phyloP scores from a whole-genome alignment of 129 eudicot genomes.

The Calendula officinalis region DNA sequence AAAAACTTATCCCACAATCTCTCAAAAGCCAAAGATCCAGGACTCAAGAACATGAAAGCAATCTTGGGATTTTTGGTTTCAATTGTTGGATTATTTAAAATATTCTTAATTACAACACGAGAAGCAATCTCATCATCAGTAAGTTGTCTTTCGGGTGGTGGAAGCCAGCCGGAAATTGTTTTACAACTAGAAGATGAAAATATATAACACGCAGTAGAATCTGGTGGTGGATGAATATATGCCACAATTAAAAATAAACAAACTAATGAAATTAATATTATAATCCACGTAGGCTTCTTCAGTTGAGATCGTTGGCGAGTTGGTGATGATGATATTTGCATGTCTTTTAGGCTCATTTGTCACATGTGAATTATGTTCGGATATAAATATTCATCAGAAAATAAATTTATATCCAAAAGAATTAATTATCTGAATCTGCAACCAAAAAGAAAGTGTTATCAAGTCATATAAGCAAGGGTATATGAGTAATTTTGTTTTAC shows the following conservation, averaged over 20 bases:
- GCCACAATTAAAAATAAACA: conserved; percentile 71
- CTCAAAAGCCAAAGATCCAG: conserved; percentile 88
- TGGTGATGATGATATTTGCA: conserved; percentile 65
- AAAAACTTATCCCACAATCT: conserved; percentile 93
- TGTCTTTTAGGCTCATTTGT: conserved; percentile 69
- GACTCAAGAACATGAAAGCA: conserved; percentile 92
- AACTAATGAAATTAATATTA: conserved; percentile 67
- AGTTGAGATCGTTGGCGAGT: conserved; percentile 69
- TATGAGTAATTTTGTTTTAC: not conserved
- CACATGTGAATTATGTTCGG: conserved; percentile 51
- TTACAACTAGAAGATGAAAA: conserved; percentile 81
- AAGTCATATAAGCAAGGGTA: not conserved
- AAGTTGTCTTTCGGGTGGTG: conserved; percentile 71
- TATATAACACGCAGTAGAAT: conserved; percentile 68
- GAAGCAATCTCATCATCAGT: conserved; percentile 88
- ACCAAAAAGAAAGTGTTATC: conserved; percentile 3
- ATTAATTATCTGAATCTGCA: conserved; percentile 21
- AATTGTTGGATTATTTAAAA: conserved; percentile 49
- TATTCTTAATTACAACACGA: conserved; percentile 71
- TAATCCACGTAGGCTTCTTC: conserved; percentile 91
- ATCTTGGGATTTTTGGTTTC: conserved; percentile 57
- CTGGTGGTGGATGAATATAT: conserved; percentile 76
- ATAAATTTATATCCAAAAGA: conserved; percentile 19
- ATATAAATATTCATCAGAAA: conserved; percentile 38
- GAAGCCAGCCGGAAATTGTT: conserved; percentile 76